Percentiles rank a stretch among this genome's conserved stretches.
phyloP scores from a whole-genome alignment of 371 early-diverging fungal genomes.

The Vairimorpha apis region DNA sequence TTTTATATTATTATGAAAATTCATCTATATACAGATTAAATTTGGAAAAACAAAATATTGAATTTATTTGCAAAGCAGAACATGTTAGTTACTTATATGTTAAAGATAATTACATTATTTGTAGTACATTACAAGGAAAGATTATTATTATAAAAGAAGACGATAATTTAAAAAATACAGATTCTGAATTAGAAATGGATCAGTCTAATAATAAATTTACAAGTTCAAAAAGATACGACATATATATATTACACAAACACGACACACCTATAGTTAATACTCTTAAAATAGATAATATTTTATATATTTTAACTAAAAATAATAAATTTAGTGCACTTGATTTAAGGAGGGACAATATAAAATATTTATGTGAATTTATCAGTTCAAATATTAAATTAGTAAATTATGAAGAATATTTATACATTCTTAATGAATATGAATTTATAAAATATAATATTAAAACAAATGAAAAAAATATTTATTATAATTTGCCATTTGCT shows the following conservation, averaged over 20 bases:
- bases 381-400: neutral
- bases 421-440: conserved; percentile 11
- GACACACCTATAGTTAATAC: neutral
- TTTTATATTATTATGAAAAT: neutral
- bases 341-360: neutral
- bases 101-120: neutral
- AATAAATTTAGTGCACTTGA: conserved; percentile 3
- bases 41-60: neutral
- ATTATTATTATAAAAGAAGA: neutral
- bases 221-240: no score
- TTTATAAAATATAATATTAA: conserved; percentile 5
- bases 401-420: neutral
- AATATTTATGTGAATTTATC: neutral
- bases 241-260: neutral
- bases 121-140: neutral
- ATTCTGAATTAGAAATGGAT: no score
- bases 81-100: neutral
- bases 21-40: neutral
- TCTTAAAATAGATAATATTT: neutral
- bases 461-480: neutral
- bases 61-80: neutral
- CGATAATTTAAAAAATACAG: no score
- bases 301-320: neutral
- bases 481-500: neutral
- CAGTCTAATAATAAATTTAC: no score